Evolutionary conservation across 306 rosid genomes (phyloP).

Genomic region (Cucumis hystrix): DNA sequence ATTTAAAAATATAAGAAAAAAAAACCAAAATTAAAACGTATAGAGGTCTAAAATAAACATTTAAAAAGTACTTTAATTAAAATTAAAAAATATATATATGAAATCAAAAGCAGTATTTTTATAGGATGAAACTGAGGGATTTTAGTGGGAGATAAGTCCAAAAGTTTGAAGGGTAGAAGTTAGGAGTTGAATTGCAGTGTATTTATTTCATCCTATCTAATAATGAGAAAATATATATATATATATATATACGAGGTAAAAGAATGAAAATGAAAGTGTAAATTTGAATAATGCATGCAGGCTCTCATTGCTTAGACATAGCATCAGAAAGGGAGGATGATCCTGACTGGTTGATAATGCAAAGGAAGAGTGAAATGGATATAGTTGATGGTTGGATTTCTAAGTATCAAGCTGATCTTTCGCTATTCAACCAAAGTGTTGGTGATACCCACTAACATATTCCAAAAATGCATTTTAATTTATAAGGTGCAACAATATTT

Average conservation of each 20-base stretch:
- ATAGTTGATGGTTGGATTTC: constrained; percentile 19
- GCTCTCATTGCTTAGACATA: constrained; percentile 33
- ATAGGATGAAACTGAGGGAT: too few relatives aligned
- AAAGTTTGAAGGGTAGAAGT: too few relatives aligned
- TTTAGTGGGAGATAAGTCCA: too few relatives aligned
- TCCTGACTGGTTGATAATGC: constrained; percentile 20
- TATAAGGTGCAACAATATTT: background rate
- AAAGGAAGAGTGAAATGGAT: constrained; percentile 13
- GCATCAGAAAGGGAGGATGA: background rate
- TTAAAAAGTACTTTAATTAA: too few relatives aligned
- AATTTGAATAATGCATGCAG: background rate
- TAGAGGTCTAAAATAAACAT: too few relatives aligned
- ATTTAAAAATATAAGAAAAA: too few relatives aligned
- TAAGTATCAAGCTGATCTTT: constrained; percentile 16
- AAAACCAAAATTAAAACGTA: too few relatives aligned
- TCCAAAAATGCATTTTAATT: background rate
- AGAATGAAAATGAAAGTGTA: background rate
- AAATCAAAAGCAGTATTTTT: too few relatives aligned
- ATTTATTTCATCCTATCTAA: background rate
- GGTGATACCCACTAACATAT: background rate
- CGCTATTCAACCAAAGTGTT: background rate
- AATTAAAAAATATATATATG: too few relatives aligned
- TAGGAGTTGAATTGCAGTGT: too few relatives aligned
- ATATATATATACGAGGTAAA: too few relatives aligned
- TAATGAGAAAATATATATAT: background rate